Percentiles rank a stretch among this genome's conserved stretches.
Evolutionary conservation across 768 basidiomycete species (phyloP).

Genomic region (Suillus luteus): DNA sequence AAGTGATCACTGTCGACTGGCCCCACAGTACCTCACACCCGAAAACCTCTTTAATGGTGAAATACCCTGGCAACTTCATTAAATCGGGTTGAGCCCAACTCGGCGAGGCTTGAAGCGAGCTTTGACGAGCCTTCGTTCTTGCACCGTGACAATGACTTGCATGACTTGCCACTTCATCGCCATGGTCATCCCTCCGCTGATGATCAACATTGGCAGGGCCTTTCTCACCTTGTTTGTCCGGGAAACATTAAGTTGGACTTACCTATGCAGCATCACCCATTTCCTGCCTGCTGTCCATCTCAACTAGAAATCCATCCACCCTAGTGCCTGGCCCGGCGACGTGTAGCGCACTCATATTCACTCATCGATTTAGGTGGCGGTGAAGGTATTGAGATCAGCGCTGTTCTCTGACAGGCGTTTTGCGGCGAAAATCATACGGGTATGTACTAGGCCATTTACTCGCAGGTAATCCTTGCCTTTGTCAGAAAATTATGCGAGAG

Average conservation of each 20-base stretch:
- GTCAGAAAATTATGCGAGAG: conserved; percentile 28
- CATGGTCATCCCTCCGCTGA: neutral
- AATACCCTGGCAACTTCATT: neutral
- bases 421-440: neutral
- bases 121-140: neutral
- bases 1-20: too few relatives aligned
- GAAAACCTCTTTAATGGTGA: neutral
- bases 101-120: neutral
- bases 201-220: neutral
- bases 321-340: neutral
- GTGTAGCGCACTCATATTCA: neutral
- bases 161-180: neutral
- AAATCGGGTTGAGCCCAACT: neutral
- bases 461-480: neutral
- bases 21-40: neutral
- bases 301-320: neutral
- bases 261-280: neutral
- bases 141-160: neutral
- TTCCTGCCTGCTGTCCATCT: neutral
- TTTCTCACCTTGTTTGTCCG: neutral
- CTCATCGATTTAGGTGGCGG: neutral
- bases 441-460: neutral
- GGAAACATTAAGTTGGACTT: conserved; percentile 1
- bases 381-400: conserved; percentile 3
- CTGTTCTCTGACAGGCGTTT: neutral